Evolutionary conservation across 78 protist species (phyloP), one percentile per base, ranked within the genome.

Genomic region (Dictyostelium discoideum): DNA sequence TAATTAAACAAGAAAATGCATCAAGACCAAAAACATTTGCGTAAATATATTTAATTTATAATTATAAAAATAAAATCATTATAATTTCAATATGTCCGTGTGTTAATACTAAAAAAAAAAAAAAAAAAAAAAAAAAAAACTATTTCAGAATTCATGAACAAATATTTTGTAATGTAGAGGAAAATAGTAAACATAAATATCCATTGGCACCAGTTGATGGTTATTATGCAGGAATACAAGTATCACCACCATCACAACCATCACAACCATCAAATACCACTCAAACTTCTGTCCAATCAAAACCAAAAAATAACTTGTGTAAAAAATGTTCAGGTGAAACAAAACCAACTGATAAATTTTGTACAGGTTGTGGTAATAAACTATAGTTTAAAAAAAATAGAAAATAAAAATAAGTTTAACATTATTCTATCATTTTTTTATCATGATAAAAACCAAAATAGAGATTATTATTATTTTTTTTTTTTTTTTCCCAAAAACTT

Each of bases 1-100:
- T 90, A 26, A 39, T 82, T 13, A 82, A 50, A 63, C 87, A 82
- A 54, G 95, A 90, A 73, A 14, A 54, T 18, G 65, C 74, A 5
- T 44, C 86, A 16, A 83, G 84, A 11, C 95, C 95, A 90, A 90
- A 90, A 39, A 85, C 83, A 40, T 89, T 78, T 40, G 94, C 84
- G 83, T 77, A 77, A 74, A 16, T n/a, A n/a, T 32, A 77, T 8
- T 42, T 22, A 1, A 32, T 32, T 2, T 22, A 13, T 39, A 46
- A 46, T 46, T 46, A 46, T 46, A 46, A 46, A 46, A 46, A 3
- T 42, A 42, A 42, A 42, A 42, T 5, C 46, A 3, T 42, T 42
- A 5, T 0, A 42, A 42, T 5, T 42, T 42, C 46, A 42, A 42
- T 42, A 42, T 42, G 46, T 42, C 3, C n/a, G 37, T 32, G 37